These are phyloP conservation scores for Stephanodiscus minutulus DNA, from an alignment of 108 stramenopile species.

Conservation along the genomic window DNA sequence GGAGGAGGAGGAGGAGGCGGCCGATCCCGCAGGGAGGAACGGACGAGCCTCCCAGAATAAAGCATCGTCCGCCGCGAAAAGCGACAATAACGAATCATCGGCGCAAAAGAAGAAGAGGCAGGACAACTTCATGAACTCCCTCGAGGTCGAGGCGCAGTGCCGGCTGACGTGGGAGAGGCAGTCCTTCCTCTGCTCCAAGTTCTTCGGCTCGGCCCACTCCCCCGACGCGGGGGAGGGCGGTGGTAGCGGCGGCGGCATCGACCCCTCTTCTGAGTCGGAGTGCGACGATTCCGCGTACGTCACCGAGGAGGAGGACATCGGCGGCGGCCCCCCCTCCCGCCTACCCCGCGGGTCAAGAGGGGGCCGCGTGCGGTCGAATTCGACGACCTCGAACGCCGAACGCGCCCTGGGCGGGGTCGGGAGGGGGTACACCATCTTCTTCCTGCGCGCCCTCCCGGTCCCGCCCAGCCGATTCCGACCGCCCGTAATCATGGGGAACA, in stretches of 20 bases:
- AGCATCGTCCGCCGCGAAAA: constrained; percentile 38
- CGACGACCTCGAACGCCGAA: constrained; percentile 36
- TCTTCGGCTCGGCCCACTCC: constrained; percentile 73
- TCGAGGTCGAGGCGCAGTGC: constrained; percentile 93
- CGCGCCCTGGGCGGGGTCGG: constrained; percentile 28
- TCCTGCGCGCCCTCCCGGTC: constrained; percentile 87
- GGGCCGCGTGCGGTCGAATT: no score
- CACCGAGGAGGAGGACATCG: constrained; percentile 14
- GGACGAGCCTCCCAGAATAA: constrained; percentile 27
- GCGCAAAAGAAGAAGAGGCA: no score
- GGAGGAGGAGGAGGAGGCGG: constrained; percentile 49
- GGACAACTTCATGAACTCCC: constrained; percentile 90
- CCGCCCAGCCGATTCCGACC: constrained; percentile 97
- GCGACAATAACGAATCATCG: constrained; percentile 1
- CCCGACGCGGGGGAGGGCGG: constrained; percentile 18
- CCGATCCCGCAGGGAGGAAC: background rate
- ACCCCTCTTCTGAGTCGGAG: background rate
- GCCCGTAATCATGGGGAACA: constrained; percentile 86
- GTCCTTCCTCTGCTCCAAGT: constrained; percentile 55
- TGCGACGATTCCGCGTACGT: constrained; percentile 7
- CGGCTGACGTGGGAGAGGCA: constrained; percentile 87
- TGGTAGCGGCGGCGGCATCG: background rate
- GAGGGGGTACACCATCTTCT: constrained; percentile 83
- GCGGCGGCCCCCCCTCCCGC: background rate
- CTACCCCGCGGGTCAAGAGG: no score